Conservation (phyloP, 2,329 filamentous ascomycete species). For the Ophiostoma triangulosporum region DNA sequence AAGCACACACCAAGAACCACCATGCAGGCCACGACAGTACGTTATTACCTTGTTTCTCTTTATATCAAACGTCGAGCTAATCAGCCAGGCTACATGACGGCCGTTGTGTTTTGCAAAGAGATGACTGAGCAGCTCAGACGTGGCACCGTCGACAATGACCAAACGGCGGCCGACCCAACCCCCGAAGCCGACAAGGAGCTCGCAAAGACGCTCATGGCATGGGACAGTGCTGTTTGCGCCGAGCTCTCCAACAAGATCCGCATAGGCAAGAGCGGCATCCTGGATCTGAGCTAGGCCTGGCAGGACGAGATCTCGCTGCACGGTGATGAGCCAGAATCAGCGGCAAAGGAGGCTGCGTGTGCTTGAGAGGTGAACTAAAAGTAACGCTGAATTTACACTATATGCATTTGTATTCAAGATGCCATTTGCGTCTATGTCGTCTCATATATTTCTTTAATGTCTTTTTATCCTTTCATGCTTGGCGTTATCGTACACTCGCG, state of each 20-base stretch:
- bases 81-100: constrained; percentile 23
- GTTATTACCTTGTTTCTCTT: not conserved
- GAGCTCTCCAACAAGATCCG: constrained; percentile 16
- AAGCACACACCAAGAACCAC: constrained; percentile 2
- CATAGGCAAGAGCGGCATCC: constrained; percentile 13
- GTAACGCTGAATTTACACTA: no score
- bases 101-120: constrained; percentile 25
- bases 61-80: not conserved
- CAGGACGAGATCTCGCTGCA: not conserved
- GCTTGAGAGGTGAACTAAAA: no score
- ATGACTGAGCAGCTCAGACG: constrained; percentile 8
- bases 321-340: not conserved
- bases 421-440: not conserved
- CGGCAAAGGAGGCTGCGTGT: no score
- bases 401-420: constrained; percentile 8
- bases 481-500: not conserved
- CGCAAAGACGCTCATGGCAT: constrained; percentile 9
- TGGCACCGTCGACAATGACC: not conserved
- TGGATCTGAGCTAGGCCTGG: not conserved
- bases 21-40: constrained; percentile 5
- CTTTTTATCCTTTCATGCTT: not conserved
- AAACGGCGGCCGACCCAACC: not conserved
- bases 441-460: not conserved
- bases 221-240: constrained; percentile 14
- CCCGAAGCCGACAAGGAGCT: not conserved